Percentiles rank a stretch among this genome's conserved stretches.
These are phyloP conservation scores for Naematelia aurantialba DNA, from an alignment of 768 basidiomycete genomes.

Conservation along the genomic window DNA sequence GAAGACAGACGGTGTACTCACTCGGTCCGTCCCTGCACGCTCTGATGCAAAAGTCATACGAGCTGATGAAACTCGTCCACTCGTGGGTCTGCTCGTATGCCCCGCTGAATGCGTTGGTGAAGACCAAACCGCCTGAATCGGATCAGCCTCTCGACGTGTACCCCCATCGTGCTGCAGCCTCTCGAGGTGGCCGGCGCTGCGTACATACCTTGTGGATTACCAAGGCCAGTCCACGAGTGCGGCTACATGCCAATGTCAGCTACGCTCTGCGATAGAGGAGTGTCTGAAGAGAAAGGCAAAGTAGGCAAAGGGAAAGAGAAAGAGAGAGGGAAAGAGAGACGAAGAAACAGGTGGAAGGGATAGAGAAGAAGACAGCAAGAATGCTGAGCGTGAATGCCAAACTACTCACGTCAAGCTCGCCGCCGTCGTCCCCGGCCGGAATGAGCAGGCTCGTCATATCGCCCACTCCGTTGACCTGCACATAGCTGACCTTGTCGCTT, in stretches of 20 bases:
- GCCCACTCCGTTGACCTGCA: slow-evolving; percentile 49
- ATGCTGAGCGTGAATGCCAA: no score
- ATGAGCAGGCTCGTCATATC: slow-evolving; percentile 44
- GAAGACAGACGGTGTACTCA: no score
- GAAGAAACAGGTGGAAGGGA: no score
- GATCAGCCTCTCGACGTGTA: background rate
- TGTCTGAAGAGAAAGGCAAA: background rate
- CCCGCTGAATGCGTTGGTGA: slow-evolving; percentile 52
- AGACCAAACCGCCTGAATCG: slow-evolving; percentile 50
- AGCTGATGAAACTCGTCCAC: slow-evolving; percentile 46
- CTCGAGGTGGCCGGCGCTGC: no score
- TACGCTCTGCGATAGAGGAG: no score
- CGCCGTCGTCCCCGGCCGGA: slow-evolving; percentile 50
- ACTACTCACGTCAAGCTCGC: slow-evolving; percentile 53
- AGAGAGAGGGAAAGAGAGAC: background rate
- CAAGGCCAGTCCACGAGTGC: slow-evolving; percentile 50
- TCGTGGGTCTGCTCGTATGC: slow-evolving; percentile 49
- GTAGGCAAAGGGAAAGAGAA: background rate
- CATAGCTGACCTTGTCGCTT: slow-evolving; percentile 51
- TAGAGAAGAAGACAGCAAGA: no score
- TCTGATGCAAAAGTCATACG: slow-evolving; percentile 42
- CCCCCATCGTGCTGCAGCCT: background rate
- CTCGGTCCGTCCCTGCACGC: slow-evolving; percentile 42
- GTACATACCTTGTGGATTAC: slow-evolving; percentile 47
- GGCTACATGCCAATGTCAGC: slow-evolving; percentile 13